phyloP scores from a whole-genome alignment of 2,329 filamentous ascomycete species.

The Beauveria asiatica region DNA sequence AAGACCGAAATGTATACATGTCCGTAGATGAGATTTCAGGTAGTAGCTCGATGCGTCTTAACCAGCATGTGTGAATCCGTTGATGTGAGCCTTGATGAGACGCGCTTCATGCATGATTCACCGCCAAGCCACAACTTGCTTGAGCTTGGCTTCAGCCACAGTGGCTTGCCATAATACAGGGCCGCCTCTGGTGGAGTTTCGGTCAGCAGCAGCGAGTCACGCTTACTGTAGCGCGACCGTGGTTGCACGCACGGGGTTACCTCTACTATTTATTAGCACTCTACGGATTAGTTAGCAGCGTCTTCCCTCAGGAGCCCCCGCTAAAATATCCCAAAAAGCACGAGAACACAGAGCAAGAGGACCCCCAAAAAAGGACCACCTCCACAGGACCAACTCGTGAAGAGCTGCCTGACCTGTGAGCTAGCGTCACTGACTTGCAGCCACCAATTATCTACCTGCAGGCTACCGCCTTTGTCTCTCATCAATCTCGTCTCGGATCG shows the following conservation, averaged over 20 bases:
- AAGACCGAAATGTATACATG: not conserved
- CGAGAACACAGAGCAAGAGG: not conserved
- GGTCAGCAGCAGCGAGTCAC: constrained; percentile 17
- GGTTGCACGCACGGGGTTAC: too few relatives aligned
- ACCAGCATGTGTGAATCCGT: not conserved
- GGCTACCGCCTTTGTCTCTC: not conserved
- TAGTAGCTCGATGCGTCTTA: not conserved
- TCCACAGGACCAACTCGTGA: not conserved
- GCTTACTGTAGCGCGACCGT: too few relatives aligned
- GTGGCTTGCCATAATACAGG: not conserved
- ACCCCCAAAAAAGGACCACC: not conserved
- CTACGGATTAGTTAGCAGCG: too few relatives aligned
- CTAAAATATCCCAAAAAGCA: not conserved
- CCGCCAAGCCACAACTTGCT: not conserved
- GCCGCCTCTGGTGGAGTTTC: not conserved
- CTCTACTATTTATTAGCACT: too few relatives aligned
- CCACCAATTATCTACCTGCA: not conserved
- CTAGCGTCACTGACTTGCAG: constrained; percentile 9
- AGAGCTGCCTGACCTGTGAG: constrained; percentile 8
- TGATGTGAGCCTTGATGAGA: not conserved
- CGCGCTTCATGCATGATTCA: not conserved
- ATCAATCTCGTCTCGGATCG: not conserved
- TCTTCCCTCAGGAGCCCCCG: not conserved
- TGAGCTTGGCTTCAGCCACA: not conserved
- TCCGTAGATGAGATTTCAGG: not conserved